Percentiles rank a stretch among this genome's conserved stretches.
phyloP scores from a whole-genome alignment of 148 eudicot species.

The Cornus suecica region DNA sequence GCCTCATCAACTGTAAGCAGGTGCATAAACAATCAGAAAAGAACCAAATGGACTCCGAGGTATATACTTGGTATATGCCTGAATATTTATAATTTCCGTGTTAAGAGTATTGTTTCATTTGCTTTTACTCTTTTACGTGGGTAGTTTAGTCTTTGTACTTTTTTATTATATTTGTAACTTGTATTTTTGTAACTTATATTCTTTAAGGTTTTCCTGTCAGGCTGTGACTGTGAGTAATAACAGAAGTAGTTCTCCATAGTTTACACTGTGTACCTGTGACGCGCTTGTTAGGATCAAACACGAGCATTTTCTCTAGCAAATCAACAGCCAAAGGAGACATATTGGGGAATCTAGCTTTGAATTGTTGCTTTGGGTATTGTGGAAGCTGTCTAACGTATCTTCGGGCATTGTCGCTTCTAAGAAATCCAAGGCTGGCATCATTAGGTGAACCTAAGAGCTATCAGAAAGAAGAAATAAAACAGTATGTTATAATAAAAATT shows the following conservation, averaged over 20 bases:
- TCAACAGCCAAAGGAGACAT: slow-evolving; percentile 66
- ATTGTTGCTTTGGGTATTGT: slow-evolving; percentile 58
- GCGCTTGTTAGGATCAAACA: slow-evolving; percentile 80
- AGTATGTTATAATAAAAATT: neutral
- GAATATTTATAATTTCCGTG: neutral
- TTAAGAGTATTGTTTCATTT: no score
- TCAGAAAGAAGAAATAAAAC: slow-evolving; percentile 20
- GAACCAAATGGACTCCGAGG: neutral
- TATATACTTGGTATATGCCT: neutral
- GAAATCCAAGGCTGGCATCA: slow-evolving; percentile 69
- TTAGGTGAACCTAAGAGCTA: slow-evolving; percentile 86
- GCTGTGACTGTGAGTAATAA: no score
- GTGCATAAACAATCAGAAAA: neutral
- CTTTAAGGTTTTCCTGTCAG: no score
- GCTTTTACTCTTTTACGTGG: no score
- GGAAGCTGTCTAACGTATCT: slow-evolving; percentile 83
- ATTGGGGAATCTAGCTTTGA: slow-evolving; percentile 60
- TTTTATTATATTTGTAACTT: no score
- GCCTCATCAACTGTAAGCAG: slow-evolving; percentile 62
- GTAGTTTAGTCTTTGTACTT: no score
- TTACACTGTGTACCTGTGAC: slow-evolving; percentile 60
- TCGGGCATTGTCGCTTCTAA: slow-evolving; percentile 74
- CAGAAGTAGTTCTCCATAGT: no score
- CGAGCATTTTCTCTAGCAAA: slow-evolving; percentile 81
- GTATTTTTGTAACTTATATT: no score